Percentiles rank a stretch among this genome's conserved stretches.
Evolutionary conservation across 2,329 filamentous ascomycete genomes (phyloP).

Genomic region (Malbranchea zuffiana): DNA sequence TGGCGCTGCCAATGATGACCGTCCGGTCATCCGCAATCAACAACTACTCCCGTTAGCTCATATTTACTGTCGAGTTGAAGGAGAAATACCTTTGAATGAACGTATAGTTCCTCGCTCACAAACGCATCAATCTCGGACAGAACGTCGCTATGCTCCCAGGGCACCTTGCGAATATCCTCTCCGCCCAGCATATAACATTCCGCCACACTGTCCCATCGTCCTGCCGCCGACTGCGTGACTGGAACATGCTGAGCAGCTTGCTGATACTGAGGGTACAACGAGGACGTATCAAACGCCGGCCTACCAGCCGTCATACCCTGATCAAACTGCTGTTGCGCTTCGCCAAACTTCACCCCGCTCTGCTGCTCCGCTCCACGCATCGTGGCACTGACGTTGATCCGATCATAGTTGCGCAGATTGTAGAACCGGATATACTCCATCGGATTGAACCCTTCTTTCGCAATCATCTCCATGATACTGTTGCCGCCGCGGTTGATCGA

Average conservation of each 20-base stretch:
- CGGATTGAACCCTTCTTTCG: constrained; percentile 64
- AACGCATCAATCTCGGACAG: constrained; percentile 76
- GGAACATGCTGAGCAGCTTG: constrained; percentile 49
- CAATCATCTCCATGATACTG: constrained; percentile 75
- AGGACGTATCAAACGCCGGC: constrained; percentile 30
- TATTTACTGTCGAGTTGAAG: constrained; percentile 13
- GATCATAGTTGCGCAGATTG: constrained; percentile 86
- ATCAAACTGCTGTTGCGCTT: constrained; percentile 35
- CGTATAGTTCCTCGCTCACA: constrained; percentile 89
- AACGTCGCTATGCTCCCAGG: constrained; percentile 59
- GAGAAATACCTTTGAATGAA: constrained; percentile 61
- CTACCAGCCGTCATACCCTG: constrained; percentile 34
- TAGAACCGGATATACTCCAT: constrained; percentile 80
- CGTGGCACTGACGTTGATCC: constrained; percentile 68
- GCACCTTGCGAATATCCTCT: constrained; percentile 54
- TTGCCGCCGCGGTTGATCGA: constrained; percentile 85
- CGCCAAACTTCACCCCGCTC: constrained; percentile 37
- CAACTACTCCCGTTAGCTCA: constrained; percentile 43
- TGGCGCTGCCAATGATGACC: constrained; percentile 69
- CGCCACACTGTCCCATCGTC: constrained; percentile 49
- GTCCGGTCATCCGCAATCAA: constrained; percentile 68
- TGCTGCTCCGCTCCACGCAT: constrained; percentile 45
- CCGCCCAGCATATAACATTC: constrained; percentile 71
- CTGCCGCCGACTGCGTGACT: constrained; percentile 34
- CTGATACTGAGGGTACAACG: constrained; percentile 59